Conservation (phyloP, 352 stramenopile species). For the Pythium myriotylum region DNA sequence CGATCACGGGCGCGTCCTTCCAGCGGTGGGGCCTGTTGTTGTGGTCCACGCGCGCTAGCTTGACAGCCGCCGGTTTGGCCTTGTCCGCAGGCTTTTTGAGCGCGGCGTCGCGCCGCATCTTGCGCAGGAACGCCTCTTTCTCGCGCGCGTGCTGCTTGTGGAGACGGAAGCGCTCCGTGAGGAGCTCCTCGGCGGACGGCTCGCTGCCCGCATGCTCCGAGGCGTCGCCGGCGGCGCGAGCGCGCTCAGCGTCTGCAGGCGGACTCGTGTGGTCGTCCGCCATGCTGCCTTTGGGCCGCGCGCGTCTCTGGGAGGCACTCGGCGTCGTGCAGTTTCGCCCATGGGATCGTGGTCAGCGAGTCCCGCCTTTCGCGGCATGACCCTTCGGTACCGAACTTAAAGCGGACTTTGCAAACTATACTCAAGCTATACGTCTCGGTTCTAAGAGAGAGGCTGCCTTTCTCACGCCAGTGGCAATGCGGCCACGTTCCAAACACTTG, state of each 20-base stretch:
- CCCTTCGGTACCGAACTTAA: not conserved
- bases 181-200: constrained; percentile 45
- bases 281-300: not conserved
- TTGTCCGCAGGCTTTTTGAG: constrained; percentile 20
- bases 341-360: not conserved
- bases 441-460: not conserved
- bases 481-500: constrained; percentile 3
- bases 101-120: constrained; percentile 47
- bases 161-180: constrained; percentile 73
- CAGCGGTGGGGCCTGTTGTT: constrained; percentile 87
- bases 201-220: not conserved
- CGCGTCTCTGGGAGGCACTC: not conserved
- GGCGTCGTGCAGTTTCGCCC: constrained; percentile 15
- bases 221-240: not conserved
- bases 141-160: constrained; percentile 79
- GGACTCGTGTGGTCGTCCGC: not conserved
- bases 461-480: constrained; percentile 6
- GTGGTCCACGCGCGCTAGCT: constrained; percentile 77
- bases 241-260: not conserved
- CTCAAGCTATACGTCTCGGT: not conserved
- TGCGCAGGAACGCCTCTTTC: constrained; percentile 63
- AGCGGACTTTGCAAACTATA: not conserved
- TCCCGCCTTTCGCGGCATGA: constrained; percentile 6
- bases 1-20: constrained; percentile 73
- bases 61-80: constrained; percentile 26